These are phyloP conservation scores for Ophiostoma triangulosporum DNA, from an alignment of 2,329 filamentous ascomycete genomes.

Conservation along the genomic window DNA sequence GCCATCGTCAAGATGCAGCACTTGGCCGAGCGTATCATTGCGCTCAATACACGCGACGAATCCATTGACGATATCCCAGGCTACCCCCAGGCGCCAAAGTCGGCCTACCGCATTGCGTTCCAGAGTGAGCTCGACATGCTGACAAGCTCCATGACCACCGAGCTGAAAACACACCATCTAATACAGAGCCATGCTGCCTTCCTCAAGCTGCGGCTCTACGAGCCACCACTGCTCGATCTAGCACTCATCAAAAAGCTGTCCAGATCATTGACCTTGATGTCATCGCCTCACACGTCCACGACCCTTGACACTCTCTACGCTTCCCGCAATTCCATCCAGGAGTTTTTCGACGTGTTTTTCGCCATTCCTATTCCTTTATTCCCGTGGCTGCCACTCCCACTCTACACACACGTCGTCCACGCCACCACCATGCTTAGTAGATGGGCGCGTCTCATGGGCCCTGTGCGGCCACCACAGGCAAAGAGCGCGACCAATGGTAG, in stretches of 20 bases:
- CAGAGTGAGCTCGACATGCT: constrained; percentile 32
- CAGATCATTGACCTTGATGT: constrained; percentile 27
- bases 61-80: constrained; percentile 5
- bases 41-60: constrained; percentile 25
- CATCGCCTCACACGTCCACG: constrained; percentile 20
- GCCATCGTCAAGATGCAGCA: constrained; percentile 36
- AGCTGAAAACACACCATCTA: constrained; percentile 24
- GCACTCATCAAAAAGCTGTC: constrained; percentile 28
- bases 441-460: constrained; percentile 33
- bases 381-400: constrained; percentile 28
- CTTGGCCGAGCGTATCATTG: constrained; percentile 35
- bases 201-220: constrained; percentile 31
- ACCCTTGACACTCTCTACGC: constrained; percentile 37
- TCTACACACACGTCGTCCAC: constrained; percentile 34
- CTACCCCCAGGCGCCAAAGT: constrained; percentile 25
- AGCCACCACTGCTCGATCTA: constrained; percentile 31
- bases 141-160: constrained; percentile 21
- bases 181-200: constrained; percentile 28
- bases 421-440: constrained; percentile 36
- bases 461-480: background rate
- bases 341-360: constrained; percentile 16
- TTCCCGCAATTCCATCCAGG: constrained; percentile 31
- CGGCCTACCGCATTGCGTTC: constrained; percentile 33
- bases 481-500: background rate
- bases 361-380: background rate